phyloP scores from a whole-genome alignment of 148 eudicot species.

The Linanthus parryae region DNA sequence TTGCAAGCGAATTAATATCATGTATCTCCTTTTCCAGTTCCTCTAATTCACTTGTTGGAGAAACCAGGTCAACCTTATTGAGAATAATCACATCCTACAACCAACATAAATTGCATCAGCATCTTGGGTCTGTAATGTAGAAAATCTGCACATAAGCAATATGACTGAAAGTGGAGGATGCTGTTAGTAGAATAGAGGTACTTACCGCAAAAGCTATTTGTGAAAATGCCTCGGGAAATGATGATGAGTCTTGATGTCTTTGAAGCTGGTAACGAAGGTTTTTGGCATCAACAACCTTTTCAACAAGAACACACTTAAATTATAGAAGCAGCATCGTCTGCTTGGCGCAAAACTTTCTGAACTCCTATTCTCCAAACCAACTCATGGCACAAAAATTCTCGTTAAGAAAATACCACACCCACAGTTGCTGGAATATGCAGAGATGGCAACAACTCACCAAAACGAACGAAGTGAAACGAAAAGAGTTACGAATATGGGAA shows the following conservation, averaged over 20 bases:
- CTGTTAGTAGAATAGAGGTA: not conserved
- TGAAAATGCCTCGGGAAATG: conserved; percentile 87
- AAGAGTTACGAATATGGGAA: no score
- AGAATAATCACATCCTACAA: conserved; percentile 86
- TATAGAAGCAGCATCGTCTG: not conserved
- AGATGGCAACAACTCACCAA: no score
- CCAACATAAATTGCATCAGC: conserved; percentile 15
- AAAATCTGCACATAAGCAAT: not conserved
- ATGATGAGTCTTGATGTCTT: conserved; percentile 60
- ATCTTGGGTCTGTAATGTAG: not conserved
- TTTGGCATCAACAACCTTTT: conserved; percentile 91
- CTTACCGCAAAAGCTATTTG: conserved; percentile 94
- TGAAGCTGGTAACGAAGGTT: conserved; percentile 84
- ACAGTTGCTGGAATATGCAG: no score
- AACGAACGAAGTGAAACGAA: no score
- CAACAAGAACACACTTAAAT: conserved; percentile 9
- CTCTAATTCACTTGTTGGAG: conserved; percentile 49
- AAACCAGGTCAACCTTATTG: conserved; percentile 84
- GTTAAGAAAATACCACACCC: no score
- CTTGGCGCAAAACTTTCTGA: not conserved
- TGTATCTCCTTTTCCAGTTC: conserved; percentile 86
- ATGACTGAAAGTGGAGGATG: not conserved
- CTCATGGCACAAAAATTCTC: no score
- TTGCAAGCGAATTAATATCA: conserved; percentile 75
- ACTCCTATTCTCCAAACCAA: not conserved